Base-by-base conservation (phyloP, 306 rosid genomes). In the Glycine soja region DNA sequence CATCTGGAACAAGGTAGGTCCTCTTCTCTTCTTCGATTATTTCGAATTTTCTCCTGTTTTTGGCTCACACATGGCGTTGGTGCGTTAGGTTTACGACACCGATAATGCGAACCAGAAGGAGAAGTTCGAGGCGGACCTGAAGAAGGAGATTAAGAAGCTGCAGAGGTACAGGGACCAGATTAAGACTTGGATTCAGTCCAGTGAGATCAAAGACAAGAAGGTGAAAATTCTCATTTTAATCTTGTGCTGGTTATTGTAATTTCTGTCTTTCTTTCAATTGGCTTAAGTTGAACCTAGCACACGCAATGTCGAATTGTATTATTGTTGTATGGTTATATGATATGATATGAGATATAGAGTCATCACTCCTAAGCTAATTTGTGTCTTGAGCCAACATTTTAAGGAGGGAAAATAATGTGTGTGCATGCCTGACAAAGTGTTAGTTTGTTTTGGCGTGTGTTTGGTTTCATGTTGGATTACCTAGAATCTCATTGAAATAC, bases 31-130 rank as follows among this genome's bases (percentile, higher is more conserved):
- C n/a, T 53, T 10, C 4, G 3, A 46, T 51, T 72, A 13, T 64
- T 64, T 64, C 30, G 30, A 12, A 12, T 42, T 61, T 66, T 51
- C 19, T 47, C n/a, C 73, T 64, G 19, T 54, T 71, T 68, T 66
- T 50, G 10, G 56, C 6, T 76, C 50, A 50, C 34, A 38, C 10
- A 15, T 45, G 72, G 53, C 15, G 7, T 67, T 69, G 40, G 32
- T 9, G 52, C 1, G 40, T 69, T 69, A 92, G 97, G 97, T 93
- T 72, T 93, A 93, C 57, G 96, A 93, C 63, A 91, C 97, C 14
- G 96, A 93, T 78, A 93, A 93, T 88, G 93, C 94, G 30, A 93
- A 93, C 80, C 97, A 93, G 92, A 93, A 91, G 87, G 97, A 93
- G 86, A 93, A 93, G 82, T 93, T 93, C 77, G 97, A 93, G 83